Base-by-base conservation (phyloP, 2,329 filamentous ascomycete genomes). In the Chrysosporium keratinophilum region DNA sequence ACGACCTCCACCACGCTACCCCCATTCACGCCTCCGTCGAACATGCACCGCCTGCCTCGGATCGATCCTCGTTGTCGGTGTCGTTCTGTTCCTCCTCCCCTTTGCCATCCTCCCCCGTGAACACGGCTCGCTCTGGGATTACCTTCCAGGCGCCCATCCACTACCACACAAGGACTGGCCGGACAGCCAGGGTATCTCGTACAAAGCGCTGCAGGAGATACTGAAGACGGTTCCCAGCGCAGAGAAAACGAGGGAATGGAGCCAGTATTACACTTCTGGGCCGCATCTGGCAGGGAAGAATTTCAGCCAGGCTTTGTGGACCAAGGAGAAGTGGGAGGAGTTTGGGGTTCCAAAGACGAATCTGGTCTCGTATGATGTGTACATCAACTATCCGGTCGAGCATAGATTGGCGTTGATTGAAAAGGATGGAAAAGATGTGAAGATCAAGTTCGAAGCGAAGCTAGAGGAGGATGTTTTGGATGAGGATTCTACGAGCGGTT, bases 381-480 rank as follows among this genome's bases (percentile, higher is more conserved):
- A 87, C 60, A 74, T 90, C 63, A 91, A 90, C 67, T 88, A 88
- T 59, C 87, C 87, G 3, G 69, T 82, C 6, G 83, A 82, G 50
- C 84, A 88, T 63, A 77, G 83, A 23, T 71, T 91, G 54, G 82
- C 82, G 10, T 69, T 90, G 31, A 71, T 88, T 50, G 74, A 80
- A 63, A 78, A 75, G 41, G 60, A 61, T 23, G 63, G 57, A 4
- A 56, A 63, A 41, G 60, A 47, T 65, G 69, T 61, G 75, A 76
- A 79, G 50, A 76, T 90, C 28, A 76, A 79, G n/a, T 95, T 84
- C 63, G 82, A 89, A 65, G 91, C 90, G 0, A 83, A 81, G 1
- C 72, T 97, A 40, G 82, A 87, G 61, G 93, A 98, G 68, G 88
- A 95, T 64, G 78, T 91, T 1, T 73, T 97, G 4, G 78, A 88